Conservation (phyloP, 2,329 filamentous ascomycete genomes). For the Orbilia quercus region DNA sequence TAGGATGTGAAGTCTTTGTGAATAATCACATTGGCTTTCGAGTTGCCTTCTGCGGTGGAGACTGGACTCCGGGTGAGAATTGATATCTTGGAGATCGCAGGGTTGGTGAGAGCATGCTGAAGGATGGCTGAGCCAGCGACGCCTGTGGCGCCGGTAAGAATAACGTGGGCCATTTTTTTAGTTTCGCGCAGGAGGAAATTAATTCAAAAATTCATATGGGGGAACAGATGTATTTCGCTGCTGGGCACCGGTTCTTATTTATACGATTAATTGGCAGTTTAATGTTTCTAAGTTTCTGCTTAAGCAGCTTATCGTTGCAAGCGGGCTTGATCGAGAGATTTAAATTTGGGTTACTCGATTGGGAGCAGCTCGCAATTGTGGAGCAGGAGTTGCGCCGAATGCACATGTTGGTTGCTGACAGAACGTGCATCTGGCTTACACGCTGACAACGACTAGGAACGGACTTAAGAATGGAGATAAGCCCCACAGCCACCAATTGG, state of each 20-base stretch:
- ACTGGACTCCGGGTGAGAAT: constrained; percentile 76
- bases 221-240: too few species aligned
- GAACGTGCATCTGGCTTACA: neutral
- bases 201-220: too few species aligned
- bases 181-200: too few species aligned
- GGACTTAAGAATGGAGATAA: neutral
- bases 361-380: neutral
- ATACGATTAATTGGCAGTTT: too few species aligned
- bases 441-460: too few species aligned
- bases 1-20: constrained; percentile 76
- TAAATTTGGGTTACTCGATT: too few species aligned
- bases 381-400: constrained; percentile 6
- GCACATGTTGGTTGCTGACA: constrained; percentile 33
- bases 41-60: constrained; percentile 71
- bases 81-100: constrained; percentile 71
- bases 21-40: constrained; percentile 73
- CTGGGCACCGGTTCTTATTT: too few species aligned
- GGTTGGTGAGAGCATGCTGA: constrained; percentile 71
- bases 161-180: constrained; percentile 69
- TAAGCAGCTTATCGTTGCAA: too few species aligned
- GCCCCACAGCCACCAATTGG: too few species aligned
- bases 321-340: too few species aligned
- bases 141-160: constrained; percentile 76
- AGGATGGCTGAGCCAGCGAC: constrained; percentile 73
- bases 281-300: too few species aligned